Evolutionary conservation across 2,329 filamentous ascomycete genomes (phyloP).

Genomic region (Colletotrichum brevisporum): DNA sequence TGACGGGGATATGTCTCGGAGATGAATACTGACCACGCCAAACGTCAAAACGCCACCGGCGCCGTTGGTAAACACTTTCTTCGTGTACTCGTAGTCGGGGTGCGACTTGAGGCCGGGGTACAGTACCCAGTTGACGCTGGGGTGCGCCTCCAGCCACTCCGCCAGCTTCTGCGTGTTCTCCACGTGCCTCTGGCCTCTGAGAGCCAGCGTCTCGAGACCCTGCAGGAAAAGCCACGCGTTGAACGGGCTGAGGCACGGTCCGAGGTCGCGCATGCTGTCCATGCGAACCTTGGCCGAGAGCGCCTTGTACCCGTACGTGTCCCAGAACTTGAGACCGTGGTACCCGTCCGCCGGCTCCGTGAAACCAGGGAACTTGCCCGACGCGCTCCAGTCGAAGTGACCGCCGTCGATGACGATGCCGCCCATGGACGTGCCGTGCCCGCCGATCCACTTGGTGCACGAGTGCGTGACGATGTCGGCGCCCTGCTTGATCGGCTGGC

Average conservation of each 20-base stretch:
- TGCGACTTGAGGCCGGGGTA: slow-evolving; percentile 79
- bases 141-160: slow-evolving; percentile 76
- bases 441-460: slow-evolving; percentile 82
- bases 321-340: slow-evolving; percentile 79
- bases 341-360: slow-evolving; percentile 78
- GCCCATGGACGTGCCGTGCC: slow-evolving; percentile 79
- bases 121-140: slow-evolving; percentile 79
- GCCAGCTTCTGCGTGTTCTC: slow-evolving; percentile 76
- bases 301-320: slow-evolving; percentile 76
- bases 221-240: slow-evolving; percentile 80
- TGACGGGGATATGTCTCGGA: slow-evolving; percentile 51
- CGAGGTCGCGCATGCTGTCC: slow-evolving; percentile 79
- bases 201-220: slow-evolving; percentile 77
- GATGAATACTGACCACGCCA: slow-evolving; percentile 61
- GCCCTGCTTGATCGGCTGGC: slow-evolving; percentile 76
- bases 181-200: slow-evolving; percentile 77
- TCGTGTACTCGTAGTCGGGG: slow-evolving; percentile 73
- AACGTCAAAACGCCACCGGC: slow-evolving; percentile 81
- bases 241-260: slow-evolving; percentile 78
- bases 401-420: slow-evolving; percentile 78
- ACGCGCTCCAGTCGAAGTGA: slow-evolving; percentile 80
- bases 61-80: slow-evolving; percentile 78
- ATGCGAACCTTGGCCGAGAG: slow-evolving; percentile 78
- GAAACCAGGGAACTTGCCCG: slow-evolving; percentile 79
- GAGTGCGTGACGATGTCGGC: slow-evolving; percentile 81